These are phyloP conservation scores for Hygrocybe coccinea DNA, from an alignment of 768 basidiomycete genomes.

Conservation along the genomic window DNA sequence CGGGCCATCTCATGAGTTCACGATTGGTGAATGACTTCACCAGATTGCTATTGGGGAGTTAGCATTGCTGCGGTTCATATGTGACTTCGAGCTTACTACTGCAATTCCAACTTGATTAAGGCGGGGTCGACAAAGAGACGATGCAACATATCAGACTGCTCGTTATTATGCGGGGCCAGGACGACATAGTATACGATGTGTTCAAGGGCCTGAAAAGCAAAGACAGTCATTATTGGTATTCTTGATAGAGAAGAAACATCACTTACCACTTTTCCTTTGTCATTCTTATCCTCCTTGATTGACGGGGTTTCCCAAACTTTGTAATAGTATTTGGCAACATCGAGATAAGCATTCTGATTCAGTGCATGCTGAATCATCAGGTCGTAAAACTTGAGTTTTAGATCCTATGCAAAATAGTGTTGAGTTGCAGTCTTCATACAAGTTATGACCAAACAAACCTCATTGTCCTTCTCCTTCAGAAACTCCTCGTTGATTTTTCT, in stretches of 20 bases:
- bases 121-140: slow-evolving; percentile 77
- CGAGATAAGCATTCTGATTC: slow-evolving; percentile 78
- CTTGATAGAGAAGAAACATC: background rate
- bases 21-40: slow-evolving; percentile 90
- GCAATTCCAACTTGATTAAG: slow-evolving; percentile 72
- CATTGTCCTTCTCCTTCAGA: slow-evolving; percentile 81
- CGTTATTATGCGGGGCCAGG: slow-evolving; percentile 91
- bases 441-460: slow-evolving; percentile 44
- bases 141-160: slow-evolving; percentile 95
- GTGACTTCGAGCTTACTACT: slow-evolving; percentile 54
- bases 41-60: slow-evolving; percentile 58
- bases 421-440: background rate
- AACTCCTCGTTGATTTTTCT: slow-evolving; percentile 93
- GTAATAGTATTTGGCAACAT: slow-evolving; percentile 91
- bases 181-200: slow-evolving; percentile 94
- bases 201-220: slow-evolving; percentile 68
- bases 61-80: slow-evolving; percentile 11
- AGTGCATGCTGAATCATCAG: slow-evolving; percentile 95
- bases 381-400: slow-evolving; percentile 94
- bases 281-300: slow-evolving; percentile 75
- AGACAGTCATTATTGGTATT: slow-evolving; percentile 3
- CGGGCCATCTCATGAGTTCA: slow-evolving; percentile 96
- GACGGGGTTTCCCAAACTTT: slow-evolving; percentile 97
- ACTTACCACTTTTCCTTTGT: slow-evolving; percentile 64
- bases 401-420: slow-evolving; percentile 52